A percentile compares a stretch with the other conserved stretches of the same genome.
Evolutionary conservation across 306 rosid species (phyloP).

Genomic region (Cotoneaster glaucophyllus): DNA sequence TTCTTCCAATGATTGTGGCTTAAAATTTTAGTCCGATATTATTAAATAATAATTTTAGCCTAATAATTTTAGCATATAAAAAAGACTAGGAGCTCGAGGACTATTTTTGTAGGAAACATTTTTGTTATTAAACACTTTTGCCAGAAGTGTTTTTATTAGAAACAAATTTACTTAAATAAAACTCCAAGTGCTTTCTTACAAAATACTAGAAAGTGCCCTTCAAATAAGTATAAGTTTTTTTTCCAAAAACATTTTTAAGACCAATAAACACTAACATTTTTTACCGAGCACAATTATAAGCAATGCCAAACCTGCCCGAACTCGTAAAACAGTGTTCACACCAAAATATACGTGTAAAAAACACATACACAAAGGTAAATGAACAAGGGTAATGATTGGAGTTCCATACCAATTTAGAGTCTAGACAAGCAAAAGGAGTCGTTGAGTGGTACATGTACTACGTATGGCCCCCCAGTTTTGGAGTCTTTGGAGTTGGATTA

Average conservation of each 20-base stretch:
- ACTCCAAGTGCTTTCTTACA: neutral
- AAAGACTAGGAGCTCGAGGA: too few species aligned
- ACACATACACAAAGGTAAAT: neutral
- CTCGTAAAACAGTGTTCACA: neutral
- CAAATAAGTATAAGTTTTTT: too few species aligned
- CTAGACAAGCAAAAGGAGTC: neutral
- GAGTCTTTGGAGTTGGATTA: neutral
- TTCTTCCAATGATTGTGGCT: too few species aligned
- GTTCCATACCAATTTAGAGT: too few species aligned
- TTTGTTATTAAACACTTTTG: too few species aligned
- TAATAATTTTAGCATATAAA: too few species aligned
- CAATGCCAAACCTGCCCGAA: accelerated
- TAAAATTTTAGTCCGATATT: too few species aligned
- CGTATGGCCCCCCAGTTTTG: neutral
- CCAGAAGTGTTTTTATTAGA: too few species aligned
- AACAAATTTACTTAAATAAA: too few species aligned
- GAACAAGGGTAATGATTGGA: neutral
- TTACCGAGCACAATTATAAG: accelerated
- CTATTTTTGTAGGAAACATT: too few species aligned
- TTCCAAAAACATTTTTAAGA: neutral
- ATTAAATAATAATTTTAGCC: too few species aligned
- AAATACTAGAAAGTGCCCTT: neutral
- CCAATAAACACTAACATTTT: accelerated
- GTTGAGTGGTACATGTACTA: neutral
- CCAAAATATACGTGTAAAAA: neutral